A percentile compares a stretch with the other conserved stretches of the same genome.
phyloP scores from a whole-genome alignment of 2,329 filamentous ascomycete species.

The Albifimbria verrucaria region DNA sequence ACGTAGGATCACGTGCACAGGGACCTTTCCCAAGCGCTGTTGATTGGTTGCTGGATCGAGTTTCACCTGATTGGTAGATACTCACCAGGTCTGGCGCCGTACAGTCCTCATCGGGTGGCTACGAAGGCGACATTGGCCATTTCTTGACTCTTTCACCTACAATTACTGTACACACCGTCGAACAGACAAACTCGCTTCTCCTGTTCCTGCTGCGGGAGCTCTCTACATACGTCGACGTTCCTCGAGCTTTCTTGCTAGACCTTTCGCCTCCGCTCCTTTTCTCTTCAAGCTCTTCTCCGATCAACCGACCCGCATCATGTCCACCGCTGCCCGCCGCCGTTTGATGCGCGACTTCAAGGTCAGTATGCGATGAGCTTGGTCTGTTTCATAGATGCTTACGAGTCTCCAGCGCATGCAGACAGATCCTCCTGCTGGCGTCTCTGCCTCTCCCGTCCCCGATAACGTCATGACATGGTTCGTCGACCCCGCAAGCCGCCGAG shows the following conservation, averaged over 20 bases:
- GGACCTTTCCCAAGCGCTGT: not conserved
- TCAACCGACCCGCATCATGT: conserved; percentile 46
- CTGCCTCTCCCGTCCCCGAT: conserved; percentile 90
- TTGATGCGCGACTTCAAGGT: conserved; percentile 99
- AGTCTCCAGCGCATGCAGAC: conserved; percentile 88
- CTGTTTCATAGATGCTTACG: conserved; percentile 9
- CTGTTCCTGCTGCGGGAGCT: no score
- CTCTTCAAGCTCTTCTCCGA: conserved; percentile 1
- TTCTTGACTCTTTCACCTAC: no score
- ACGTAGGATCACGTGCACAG: not conserved
- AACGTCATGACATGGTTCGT: conserved; percentile 95
- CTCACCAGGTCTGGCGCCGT: not conserved
- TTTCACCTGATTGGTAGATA: not conserved
- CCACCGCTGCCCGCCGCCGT: conserved; percentile 89
- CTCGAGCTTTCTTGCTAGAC: not conserved
- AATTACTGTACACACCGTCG: not conserved
- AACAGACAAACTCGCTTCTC: not conserved
- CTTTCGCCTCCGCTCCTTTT: not conserved
- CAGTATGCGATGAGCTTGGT: conserved; percentile 25
- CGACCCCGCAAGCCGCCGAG: conserved; percentile 5
- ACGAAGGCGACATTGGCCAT: not conserved
- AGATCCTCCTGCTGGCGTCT: conserved; percentile 93
- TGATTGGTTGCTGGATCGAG: not conserved
- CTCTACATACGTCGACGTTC: no score
- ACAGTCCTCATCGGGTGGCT: not conserved